Percentiles rank a stretch among this genome's conserved stretches.
Conservation (phyloP, 2,329 filamentous ascomycete species). For the Coniochaeta sp. region DNA sequence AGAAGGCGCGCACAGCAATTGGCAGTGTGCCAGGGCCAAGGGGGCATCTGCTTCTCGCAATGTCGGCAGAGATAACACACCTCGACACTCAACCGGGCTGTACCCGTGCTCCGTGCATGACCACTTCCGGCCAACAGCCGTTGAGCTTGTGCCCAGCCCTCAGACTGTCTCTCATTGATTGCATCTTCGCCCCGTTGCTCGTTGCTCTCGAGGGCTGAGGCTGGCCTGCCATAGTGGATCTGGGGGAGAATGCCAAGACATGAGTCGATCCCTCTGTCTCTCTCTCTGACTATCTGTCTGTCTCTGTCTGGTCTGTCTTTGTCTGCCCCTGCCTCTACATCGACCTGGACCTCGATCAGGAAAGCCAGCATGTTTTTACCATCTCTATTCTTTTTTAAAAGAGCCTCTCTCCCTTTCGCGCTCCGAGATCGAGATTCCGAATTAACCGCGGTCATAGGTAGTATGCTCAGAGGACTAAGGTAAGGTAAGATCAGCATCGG, state of each 20-base stretch:
- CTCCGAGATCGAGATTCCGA: neutral
- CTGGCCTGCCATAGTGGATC: neutral
- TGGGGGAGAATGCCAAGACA: neutral
- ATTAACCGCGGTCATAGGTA: neutral
- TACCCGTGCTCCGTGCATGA: neutral
- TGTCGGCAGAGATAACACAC: neutral
- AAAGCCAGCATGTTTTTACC: neutral
- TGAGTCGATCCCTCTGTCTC: neutral
- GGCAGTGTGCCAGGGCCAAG: constrained; percentile 2
- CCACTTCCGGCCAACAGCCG: neutral
- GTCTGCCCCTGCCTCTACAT: neutral
- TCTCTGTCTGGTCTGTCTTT: too few species aligned
- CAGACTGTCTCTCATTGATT: neutral
- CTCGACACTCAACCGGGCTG: constrained; percentile 4
- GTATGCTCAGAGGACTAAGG: neutral
- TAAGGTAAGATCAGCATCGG: neutral
- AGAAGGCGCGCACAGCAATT: constrained; percentile 9
- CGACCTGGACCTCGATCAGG: neutral
- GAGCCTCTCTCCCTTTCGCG: neutral
- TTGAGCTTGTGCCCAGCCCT: neutral
- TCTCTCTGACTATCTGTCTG: too few species aligned
- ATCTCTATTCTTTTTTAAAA: neutral
- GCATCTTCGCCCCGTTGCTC: neutral
- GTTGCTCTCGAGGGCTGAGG: neutral
- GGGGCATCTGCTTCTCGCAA: constrained; percentile 9